phyloP scores from a whole-genome alignment of 495 filamentous ascomycete genomes.

The Tirmania nivea region DNA sequence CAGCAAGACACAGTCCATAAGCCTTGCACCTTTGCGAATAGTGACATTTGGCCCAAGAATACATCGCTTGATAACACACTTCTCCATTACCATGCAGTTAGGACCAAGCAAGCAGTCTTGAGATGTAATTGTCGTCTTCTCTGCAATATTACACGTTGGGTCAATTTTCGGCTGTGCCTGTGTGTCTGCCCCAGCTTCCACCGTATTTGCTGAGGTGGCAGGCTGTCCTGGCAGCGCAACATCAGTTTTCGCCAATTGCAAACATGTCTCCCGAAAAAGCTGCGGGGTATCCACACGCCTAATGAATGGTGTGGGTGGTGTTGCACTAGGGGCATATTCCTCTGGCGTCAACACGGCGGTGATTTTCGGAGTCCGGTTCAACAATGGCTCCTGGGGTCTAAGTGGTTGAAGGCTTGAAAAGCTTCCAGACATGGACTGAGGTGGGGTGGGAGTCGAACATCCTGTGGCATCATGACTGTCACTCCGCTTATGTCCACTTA shows the following conservation, averaged over 20 bases:
- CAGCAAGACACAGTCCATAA: conserved; percentile 72
- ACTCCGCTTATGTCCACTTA: neutral
- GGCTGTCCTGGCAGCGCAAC: conserved; percentile 28
- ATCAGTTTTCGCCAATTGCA: conserved; percentile 60
- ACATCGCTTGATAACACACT: conserved; percentile 65
- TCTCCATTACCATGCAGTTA: conserved; percentile 68
- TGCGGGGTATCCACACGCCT: conserved; percentile 72
- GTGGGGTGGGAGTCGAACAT: neutral
- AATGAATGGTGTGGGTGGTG: conserved; percentile 33
- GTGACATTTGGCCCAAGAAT: conserved; percentile 71
- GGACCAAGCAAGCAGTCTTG: conserved; percentile 57
- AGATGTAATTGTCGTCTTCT: conserved; percentile 51
- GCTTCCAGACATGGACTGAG: neutral
- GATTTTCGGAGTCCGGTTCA: conserved; percentile 33
- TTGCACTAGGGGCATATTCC: conserved; percentile 8
- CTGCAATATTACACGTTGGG: conserved; percentile 51
- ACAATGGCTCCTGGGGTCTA: conserved; percentile 60
- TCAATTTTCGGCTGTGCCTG: conserved; percentile 58
- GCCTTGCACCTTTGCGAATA: conserved; percentile 55
- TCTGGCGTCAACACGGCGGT: conserved; percentile 10
- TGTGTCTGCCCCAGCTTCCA: conserved; percentile 20
- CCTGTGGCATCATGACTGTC: neutral
- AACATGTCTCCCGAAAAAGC: conserved; percentile 54
- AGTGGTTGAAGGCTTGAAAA: conserved; percentile 10
- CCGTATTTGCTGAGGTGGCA: conserved; percentile 32